Evolutionary conservation across 2,329 filamentous ascomycete species (phyloP).

Genomic region (Fusarium fracticaudum): DNA sequence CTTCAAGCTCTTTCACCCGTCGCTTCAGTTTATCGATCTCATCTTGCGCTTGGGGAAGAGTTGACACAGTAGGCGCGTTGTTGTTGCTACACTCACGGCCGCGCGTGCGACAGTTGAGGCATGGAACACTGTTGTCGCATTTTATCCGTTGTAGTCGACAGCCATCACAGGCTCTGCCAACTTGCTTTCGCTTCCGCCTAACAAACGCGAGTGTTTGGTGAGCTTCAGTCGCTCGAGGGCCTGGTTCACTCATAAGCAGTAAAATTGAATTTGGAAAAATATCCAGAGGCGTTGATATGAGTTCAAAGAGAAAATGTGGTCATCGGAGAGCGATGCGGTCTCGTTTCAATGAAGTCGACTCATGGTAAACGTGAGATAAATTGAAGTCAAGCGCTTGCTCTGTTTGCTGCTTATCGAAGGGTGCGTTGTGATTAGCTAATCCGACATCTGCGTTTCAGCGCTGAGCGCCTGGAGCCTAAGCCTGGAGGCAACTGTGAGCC

Average conservation of each 20-base stretch:
- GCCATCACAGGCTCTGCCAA: slow-evolving; percentile 20
- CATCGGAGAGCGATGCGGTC: background rate
- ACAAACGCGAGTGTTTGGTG: background rate
- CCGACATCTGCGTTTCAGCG: background rate
- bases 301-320: too few relatives aligned
- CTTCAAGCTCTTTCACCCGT: background rate
- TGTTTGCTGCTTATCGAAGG: background rate
- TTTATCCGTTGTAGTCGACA: slow-evolving; percentile 23
- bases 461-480: background rate
- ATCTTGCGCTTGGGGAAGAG: slow-evolving; percentile 13
- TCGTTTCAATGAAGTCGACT: background rate
- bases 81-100: slow-evolving; percentile 5
- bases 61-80: background rate
- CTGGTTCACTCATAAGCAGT: background rate
- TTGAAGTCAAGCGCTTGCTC: background rate
- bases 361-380: background rate
- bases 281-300: rapidly evolving
- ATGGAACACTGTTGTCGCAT: slow-evolving; percentile 15
- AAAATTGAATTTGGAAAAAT: rapidly evolving
- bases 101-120: slow-evolving; percentile 17
- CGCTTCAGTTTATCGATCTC: slow-evolving; percentile 1
- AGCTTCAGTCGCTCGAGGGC: background rate
- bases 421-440: background rate
- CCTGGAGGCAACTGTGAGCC: background rate
- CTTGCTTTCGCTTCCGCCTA: slow-evolving; percentile 27